Percentiles rank a stretch among this genome's conserved stretches.
These are phyloP conservation scores for Wickerhamiella spandovensis DNA, from an alignment of 805 yeast genomes.

Conservation along the genomic window DNA sequence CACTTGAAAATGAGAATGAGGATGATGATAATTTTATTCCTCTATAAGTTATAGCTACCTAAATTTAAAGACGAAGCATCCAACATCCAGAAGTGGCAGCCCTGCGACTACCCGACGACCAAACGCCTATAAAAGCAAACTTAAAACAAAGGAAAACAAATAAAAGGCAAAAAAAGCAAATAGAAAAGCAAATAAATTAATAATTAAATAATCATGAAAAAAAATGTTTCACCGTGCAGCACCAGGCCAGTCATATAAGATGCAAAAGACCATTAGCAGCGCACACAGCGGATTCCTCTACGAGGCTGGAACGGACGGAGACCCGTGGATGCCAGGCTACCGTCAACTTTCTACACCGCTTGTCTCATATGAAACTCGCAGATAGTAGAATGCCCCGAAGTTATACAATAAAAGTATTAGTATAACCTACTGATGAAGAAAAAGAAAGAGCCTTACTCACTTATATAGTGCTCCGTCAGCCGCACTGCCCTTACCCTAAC, in stretches of 20 bases:
- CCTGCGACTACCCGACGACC: no score
- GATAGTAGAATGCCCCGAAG: slow-evolving; percentile 18
- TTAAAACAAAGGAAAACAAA: not conserved
- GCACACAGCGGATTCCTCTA: slow-evolving; percentile 22
- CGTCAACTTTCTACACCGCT: slow-evolving; percentile 17
- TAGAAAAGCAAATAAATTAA: not conserved
- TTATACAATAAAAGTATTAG: slow-evolving; percentile 21
- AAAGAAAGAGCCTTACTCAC: slow-evolving; percentile 6
- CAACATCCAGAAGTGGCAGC: no score
- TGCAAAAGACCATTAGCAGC: slow-evolving; percentile 18
- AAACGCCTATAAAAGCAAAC: not conserved
- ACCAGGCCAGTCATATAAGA: slow-evolving; percentile 15
- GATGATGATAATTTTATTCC: not conserved
- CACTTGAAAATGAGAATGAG: not conserved
- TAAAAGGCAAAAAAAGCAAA: not conserved
- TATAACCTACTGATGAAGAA: slow-evolving; percentile 21
- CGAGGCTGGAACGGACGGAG: slow-evolving; percentile 30
- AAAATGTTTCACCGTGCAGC: slow-evolving; percentile 23
- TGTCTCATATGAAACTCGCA: slow-evolving; percentile 12
- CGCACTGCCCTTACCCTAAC: not conserved
- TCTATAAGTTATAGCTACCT: not conserved
- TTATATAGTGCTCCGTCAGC: not conserved
- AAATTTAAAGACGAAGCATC: no score
- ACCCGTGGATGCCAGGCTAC: slow-evolving; percentile 21
- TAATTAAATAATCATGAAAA: not conserved